These are phyloP conservation scores for Colletotrichum brevisporum DNA, from an alignment of 2,329 filamentous ascomycete species.

Conservation along the genomic window DNA sequence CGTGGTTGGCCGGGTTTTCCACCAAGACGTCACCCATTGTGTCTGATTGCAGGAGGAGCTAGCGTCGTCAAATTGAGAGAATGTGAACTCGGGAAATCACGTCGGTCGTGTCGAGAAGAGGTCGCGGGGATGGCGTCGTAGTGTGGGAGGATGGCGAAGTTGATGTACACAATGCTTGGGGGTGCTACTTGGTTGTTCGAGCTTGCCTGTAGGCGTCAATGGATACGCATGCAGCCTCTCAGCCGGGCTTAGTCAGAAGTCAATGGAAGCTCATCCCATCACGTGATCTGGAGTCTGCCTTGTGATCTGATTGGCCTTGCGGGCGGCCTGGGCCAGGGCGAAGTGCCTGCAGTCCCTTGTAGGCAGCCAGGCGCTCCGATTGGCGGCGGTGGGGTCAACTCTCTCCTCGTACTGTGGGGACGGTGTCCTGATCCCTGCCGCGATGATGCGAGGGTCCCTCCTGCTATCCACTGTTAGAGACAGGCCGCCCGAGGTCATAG, in stretches of 20 bases:
- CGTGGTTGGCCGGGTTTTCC: constrained; percentile 82
- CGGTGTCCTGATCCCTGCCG: constrained; percentile 28
- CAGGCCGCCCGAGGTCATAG: constrained; percentile 12
- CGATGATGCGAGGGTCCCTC: constrained; percentile 40
- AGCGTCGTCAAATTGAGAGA: neutral
- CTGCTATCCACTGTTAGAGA: constrained; percentile 40
- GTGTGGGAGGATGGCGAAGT: constrained; percentile 27
- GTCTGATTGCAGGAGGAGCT: constrained; percentile 30
- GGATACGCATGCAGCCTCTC: constrained; percentile 42
- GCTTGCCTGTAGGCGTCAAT: constrained; percentile 42
- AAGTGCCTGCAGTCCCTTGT: constrained; percentile 28
- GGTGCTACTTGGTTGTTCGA: constrained; percentile 17
- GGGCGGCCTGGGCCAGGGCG: constrained; percentile 25
- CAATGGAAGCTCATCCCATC: neutral
- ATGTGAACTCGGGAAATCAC: neutral
- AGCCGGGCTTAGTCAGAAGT: constrained; percentile 39
- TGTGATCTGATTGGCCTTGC: constrained; percentile 25
- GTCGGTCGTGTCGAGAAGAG: neutral
- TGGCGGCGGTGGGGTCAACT: neutral
- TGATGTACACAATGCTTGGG: constrained; percentile 21
- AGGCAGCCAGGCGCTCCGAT: constrained; percentile 34
- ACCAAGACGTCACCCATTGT: constrained; percentile 90
- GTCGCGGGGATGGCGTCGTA: constrained; percentile 9
- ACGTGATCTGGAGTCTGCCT: neutral
- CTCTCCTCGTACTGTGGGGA: constrained; percentile 30